phyloP scores from a whole-genome alignment of 2,329 filamentous ascomycete genomes.

The Stagonosporopsis rhizophila region DNA sequence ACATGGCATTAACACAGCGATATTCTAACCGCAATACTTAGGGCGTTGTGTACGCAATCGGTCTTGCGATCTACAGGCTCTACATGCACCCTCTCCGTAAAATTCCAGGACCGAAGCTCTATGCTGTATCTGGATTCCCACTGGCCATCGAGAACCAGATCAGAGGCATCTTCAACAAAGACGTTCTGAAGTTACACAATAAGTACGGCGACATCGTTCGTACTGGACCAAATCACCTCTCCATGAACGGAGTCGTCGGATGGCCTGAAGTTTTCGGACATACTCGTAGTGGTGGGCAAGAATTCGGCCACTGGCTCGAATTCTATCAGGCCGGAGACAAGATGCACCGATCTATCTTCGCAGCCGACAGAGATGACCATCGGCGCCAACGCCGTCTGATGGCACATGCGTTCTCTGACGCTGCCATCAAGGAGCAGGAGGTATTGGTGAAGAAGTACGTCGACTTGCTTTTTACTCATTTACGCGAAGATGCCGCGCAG shows the following conservation, averaged over 20 bases:
- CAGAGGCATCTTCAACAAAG: no score
- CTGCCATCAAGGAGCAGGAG: not conserved
- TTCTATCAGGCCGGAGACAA: not conserved
- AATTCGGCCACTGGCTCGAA: no score
- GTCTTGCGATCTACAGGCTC: not conserved
- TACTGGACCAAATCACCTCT: not conserved
- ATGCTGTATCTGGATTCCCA: not conserved
- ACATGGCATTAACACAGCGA: no score
- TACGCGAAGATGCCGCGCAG: not conserved
- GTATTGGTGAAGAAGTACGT: not conserved
- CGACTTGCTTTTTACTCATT: not conserved
- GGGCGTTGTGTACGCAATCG: no score
- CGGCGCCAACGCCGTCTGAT: not conserved
- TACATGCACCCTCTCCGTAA: not conserved
- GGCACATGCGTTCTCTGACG: not conserved
- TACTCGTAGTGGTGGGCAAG: not conserved
- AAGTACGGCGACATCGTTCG: not conserved
- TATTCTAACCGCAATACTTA: no score
- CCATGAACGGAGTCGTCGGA: not conserved
- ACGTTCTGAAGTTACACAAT: not conserved
- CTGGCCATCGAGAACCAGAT: not conserved
- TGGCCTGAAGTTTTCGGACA: not conserved
- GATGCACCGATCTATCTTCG: not conserved
- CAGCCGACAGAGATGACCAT: not conserved
- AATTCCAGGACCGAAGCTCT: not conserved